These are phyloP conservation scores for Colletotrichum sidae DNA, from an alignment of 2,329 filamentous ascomycete species.

Conservation along the genomic window DNA sequence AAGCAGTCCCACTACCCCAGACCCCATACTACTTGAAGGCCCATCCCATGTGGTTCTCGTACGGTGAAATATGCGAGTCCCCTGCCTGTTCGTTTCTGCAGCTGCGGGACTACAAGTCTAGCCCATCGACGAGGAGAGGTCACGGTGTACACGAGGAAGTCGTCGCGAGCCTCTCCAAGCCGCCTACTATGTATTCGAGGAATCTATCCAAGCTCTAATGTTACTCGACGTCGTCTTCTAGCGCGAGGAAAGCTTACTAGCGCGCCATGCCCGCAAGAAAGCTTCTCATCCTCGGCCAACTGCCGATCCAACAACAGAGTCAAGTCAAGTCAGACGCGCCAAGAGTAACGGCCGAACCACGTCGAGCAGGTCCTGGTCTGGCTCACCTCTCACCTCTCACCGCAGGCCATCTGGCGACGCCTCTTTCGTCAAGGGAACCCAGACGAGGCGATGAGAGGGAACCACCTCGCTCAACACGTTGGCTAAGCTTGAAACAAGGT, in stretches of 20 bases:
- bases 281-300: slow-evolving; percentile 23
- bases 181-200: neutral
- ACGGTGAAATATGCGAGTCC: neutral
- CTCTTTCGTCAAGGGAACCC: neutral
- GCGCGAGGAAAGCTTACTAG: slow-evolving; percentile 26
- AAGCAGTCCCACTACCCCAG: slow-evolving; percentile 8
- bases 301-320: slow-evolving; percentile 18
- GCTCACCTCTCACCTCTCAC: neutral
- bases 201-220: neutral
- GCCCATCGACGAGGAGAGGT: no score
- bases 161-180: neutral
- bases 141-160: no score
- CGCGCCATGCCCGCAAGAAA: slow-evolving; percentile 18
- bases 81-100: no score
- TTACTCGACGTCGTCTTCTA: neutral
- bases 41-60: neutral
- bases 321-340: slow-evolving; percentile 1
- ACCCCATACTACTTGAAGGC: neutral
- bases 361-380: slow-evolving; percentile 10
- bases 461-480: neutral
- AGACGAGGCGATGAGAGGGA: neutral
- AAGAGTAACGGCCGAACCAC: slow-evolving; percentile 23
- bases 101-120: no score
- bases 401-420: neutral
- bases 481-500: slow-evolving; percentile 25